Evolutionary conservation across 177 flowering plant species (phyloP), one percentile per base, ranked within the genome.

Genomic region (Tripterygium wilfordii): DNA sequence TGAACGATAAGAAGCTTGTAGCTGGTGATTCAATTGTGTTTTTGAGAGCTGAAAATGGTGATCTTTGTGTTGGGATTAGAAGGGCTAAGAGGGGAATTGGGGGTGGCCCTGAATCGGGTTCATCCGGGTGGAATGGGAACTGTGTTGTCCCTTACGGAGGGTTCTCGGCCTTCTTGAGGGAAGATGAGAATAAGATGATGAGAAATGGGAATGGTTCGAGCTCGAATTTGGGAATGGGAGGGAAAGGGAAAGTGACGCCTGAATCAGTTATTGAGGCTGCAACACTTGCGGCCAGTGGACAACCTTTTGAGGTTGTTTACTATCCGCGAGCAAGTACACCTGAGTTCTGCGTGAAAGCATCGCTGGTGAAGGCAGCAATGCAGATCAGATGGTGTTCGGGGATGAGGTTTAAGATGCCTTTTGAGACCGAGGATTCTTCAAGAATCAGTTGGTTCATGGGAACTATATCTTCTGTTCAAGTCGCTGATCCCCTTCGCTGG

Each of bases 381-480:
- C 79, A 69, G 55, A 64, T 79, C 39, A 70, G 74, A 18, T 88
- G 95, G 90, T 73, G 80, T 24, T 52, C 84, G 1, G 96, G 91
- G 21, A 80, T 88, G 96, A 76, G 95, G 71, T 85, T 88, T 60
- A 88, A 88, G 62, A 88, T 88, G 96, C 68, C 90, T 1, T 85
- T 88, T 51, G 96, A 88, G 56, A 85, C 96, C 0, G 95, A 85
- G 73, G 96, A 85, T 48, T 85, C 91, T 14, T 88, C 91, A 0
- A 62, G 90, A 19, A 85, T 88, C 13, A 88, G 94, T 56, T 85
- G 96, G 94, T 88, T 88, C 51, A 82, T 79, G 95, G 96, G 96
- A 41, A 83, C 88, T 3, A 68, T 85, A 20, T 73, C 86, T n/a
- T 71, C 84, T 35, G 90, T 77, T 60, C 88, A 77, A 49, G 78